Conservation (phyloP, 148 eudicot genomes). For the Chenopodium suecicum region DNA sequence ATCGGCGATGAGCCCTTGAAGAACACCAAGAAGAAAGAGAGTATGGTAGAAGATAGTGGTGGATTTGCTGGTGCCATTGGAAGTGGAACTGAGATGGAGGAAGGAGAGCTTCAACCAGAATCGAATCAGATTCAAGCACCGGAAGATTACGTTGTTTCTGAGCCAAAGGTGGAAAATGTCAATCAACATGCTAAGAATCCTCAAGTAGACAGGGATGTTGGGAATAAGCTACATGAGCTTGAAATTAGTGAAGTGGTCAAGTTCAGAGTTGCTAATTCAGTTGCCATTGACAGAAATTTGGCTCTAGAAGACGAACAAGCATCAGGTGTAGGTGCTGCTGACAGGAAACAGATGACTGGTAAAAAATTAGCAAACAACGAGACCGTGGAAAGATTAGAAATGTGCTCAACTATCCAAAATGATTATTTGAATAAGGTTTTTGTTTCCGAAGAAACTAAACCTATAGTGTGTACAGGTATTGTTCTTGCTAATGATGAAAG, state of each 20-base stretch:
- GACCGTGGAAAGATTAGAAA: slow-evolving; percentile 22
- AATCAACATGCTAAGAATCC: slow-evolving; percentile 24
- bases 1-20: slow-evolving; percentile 57
- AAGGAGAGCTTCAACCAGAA: slow-evolving; percentile 94
- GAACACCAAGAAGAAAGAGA: slow-evolving; percentile 60
- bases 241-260: slow-evolving; percentile 23
- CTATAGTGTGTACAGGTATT: slow-evolving; percentile 19
- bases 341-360: slow-evolving; percentile 31
- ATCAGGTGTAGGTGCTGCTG: slow-evolving; percentile 23
- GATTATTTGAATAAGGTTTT: slow-evolving; percentile 25
- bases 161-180: slow-evolving; percentile 20
- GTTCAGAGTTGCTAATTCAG: slow-evolving; percentile 8
- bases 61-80: slow-evolving; percentile 34
- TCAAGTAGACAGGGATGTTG: slow-evolving; percentile 11
- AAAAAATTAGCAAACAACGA: slow-evolving; percentile 28
- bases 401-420: slow-evolving; percentile 29
- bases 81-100: slow-evolving; percentile 77
- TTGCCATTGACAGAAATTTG: slow-evolving; percentile 13
- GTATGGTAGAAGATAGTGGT: slow-evolving; percentile 50
- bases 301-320: slow-evolving; percentile 31
- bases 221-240: slow-evolving; percentile 20
- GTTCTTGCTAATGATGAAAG: slow-evolving; percentile 25
- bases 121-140: slow-evolving; percentile 37
- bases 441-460: slow-evolving; percentile 33
- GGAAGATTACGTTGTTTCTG: slow-evolving; percentile 18